A percentile compares a stretch with the other conserved stretches of the same genome.
These are phyloP conservation scores for Aspergillus tanneri DNA, from an alignment of 2,329 filamentous ascomycete species.

Conservation along the genomic window DNA sequence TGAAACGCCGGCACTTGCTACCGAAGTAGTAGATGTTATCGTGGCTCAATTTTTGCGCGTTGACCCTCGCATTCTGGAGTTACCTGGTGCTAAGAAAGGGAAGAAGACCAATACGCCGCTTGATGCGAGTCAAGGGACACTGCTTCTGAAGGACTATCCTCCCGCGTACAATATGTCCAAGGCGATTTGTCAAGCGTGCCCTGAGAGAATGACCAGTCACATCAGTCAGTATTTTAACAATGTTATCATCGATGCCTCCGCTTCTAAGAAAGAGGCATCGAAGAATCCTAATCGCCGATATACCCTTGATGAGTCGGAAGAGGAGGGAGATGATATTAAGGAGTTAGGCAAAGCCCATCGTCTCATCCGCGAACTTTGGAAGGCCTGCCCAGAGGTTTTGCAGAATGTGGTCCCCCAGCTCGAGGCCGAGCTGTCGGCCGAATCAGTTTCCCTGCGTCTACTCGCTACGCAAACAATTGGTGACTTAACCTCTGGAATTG, in stretches of 20 bases:
- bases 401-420: constrained; percentile 92
- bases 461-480: constrained; percentile 92
- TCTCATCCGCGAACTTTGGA: constrained; percentile 88
- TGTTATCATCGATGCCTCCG: constrained; percentile 85
- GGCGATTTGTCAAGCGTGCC: constrained; percentile 81
- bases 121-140: constrained; percentile 76
- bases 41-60: constrained; percentile 94
- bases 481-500: constrained; percentile 91
- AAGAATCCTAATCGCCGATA: constrained; percentile 44
- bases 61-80: constrained; percentile 60
- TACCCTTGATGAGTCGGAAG: constrained; percentile 62
- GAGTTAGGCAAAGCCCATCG: constrained; percentile 88
- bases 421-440: constrained; percentile 85
- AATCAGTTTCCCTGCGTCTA: constrained; percentile 80
- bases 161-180: constrained; percentile 96
- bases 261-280: constrained; percentile 53
- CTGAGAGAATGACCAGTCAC: constrained; percentile 92
- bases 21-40: constrained; percentile 84
- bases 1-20: constrained; percentile 73
- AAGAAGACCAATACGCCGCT: constrained; percentile 53
- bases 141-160: constrained; percentile 83
- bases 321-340: constrained; percentile 77
- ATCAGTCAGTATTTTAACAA: constrained; percentile 97
- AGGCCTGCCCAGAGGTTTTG: constrained; percentile 81
- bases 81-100: constrained; percentile 57